Evolutionary conservation across 2,329 filamentous ascomycete genomes (phyloP).

Genomic region (Xylaria sp.): DNA sequence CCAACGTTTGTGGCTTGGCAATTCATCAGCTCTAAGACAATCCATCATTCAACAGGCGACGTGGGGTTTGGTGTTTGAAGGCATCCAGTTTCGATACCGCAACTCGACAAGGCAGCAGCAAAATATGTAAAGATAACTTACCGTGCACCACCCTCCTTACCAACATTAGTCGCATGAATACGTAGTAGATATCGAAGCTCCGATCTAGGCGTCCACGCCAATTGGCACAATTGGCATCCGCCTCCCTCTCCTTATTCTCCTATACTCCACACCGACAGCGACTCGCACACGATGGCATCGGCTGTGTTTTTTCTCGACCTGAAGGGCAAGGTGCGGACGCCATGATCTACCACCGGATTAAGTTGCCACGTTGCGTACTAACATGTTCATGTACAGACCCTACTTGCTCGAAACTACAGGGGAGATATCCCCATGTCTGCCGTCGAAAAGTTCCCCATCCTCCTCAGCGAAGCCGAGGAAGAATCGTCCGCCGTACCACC

Average conservation of each 20-base stretch:
- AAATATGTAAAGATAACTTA: conserved; percentile 19
- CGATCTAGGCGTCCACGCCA: conserved; percentile 48
- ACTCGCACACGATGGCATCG: conserved; percentile 80
- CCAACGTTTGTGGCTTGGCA: conserved; percentile 34
- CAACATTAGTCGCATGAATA: conserved; percentile 28
- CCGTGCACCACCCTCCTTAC: conserved; percentile 21
- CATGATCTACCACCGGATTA: not conserved
- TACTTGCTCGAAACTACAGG: conserved; percentile 96
- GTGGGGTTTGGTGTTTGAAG: conserved; percentile 37
- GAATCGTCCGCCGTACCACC: conserved; percentile 97
- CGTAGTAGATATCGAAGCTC: conserved; percentile 33
- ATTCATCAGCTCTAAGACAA: conserved; percentile 14
- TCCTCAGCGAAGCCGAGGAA: conserved; percentile 98
- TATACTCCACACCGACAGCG: conserved; percentile 42
- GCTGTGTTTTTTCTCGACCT: conserved; percentile 98
- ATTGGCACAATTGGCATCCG: conserved; percentile 48
- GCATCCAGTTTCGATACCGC: conserved; percentile 24
- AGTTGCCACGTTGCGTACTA: not conserved
- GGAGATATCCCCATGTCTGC: conserved; percentile 99
- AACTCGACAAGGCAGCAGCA: conserved; percentile 28
- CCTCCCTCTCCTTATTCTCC: conserved; percentile 41
- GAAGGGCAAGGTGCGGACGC: conserved; percentile 91
- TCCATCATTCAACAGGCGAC: conserved; percentile 30
- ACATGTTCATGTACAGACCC: conserved; percentile 72
- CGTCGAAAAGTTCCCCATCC: conserved; percentile 95